These are phyloP conservation scores for Nothomitra cinnamomea DNA, from an alignment of 2,329 filamentous ascomycete species.

Conservation along the genomic window DNA sequence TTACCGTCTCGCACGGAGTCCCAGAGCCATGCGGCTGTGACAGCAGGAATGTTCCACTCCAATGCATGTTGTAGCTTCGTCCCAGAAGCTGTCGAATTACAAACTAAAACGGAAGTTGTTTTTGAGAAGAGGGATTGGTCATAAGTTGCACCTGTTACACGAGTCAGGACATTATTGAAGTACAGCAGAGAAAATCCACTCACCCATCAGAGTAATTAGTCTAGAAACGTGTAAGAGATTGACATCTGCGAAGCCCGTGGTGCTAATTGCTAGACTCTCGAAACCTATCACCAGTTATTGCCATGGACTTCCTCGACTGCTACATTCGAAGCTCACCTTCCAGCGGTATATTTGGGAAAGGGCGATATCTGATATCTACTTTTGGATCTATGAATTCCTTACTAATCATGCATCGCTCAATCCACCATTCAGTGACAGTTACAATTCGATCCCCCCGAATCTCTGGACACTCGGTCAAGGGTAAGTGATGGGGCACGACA, in stretches of 20 bases:
- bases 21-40: constrained; percentile 72
- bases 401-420: constrained; percentile 72
- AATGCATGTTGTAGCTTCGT: constrained; percentile 68
- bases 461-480: constrained; percentile 18
- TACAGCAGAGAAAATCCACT: constrained; percentile 8
- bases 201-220: constrained; percentile 53
- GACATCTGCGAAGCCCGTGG: constrained; percentile 67
- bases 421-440: constrained; percentile 74
- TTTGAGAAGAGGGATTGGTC: constrained; percentile 62
- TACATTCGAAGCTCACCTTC: constrained; percentile 21
- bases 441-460: constrained; percentile 12
- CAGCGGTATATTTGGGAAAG: constrained; percentile 56
- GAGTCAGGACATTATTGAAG: background rate
- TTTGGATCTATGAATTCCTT: constrained; percentile 54
- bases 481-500: constrained; percentile 29
- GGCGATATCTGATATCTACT: constrained; percentile 56
- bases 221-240: constrained; percentile 75
- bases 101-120: constrained; percentile 62
- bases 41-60: constrained; percentile 63
- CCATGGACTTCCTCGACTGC: constrained; percentile 5
- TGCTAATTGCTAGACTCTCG: constrained; percentile 52
- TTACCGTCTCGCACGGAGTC: constrained; percentile 45
- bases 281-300: constrained; percentile 33
- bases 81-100: constrained; percentile 35
- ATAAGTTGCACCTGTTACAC: constrained; percentile 48